Evolutionary conservation across 225 moss, liverwort and hornwort species (phyloP).

Genomic region (Sphagnum contortum): DNA sequence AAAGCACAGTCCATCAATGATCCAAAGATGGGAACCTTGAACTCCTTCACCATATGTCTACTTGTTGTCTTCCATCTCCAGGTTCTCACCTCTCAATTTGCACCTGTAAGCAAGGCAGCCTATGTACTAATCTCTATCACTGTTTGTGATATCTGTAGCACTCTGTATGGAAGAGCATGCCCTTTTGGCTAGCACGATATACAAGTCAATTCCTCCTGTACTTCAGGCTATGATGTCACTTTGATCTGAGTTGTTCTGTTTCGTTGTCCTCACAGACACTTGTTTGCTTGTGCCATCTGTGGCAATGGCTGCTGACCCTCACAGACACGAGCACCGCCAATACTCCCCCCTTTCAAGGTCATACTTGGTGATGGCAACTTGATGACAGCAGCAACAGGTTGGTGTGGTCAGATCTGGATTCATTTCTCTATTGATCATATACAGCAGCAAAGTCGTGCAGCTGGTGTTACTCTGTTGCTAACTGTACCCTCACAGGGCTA

Average conservation of each 20-base stretch:
- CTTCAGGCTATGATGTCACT: not conserved
- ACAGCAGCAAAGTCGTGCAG: too few species aligned
- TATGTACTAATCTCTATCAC: too few species aligned
- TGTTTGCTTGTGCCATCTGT: slow-evolving; percentile 6
- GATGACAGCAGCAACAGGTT: slow-evolving; percentile 20
- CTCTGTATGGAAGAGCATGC: too few species aligned
- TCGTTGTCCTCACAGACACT: slow-evolving; percentile 1
- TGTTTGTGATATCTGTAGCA: too few species aligned
- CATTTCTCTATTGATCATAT: too few species aligned
- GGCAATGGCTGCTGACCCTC: not conserved
- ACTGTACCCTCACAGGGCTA: too few species aligned
- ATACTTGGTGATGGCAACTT: slow-evolving; percentile 25
- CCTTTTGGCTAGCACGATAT: too few species aligned
- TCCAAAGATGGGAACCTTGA: slow-evolving; percentile 38
- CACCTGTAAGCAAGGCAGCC: too few species aligned
- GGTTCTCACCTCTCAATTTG: slow-evolving; percentile 3
- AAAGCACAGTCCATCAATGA: slow-evolving; percentile 40
- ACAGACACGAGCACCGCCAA: slow-evolving; percentile 34
- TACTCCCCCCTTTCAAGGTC: slow-evolving; percentile 26
- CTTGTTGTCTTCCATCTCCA: slow-evolving; percentile 45
- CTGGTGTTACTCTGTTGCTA: too few species aligned
- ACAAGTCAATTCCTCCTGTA: too few species aligned
- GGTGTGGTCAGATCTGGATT: not conserved
- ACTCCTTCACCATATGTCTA: slow-evolving; percentile 33
- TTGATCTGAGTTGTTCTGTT: not conserved